Percentiles rank a stretch among this genome's conserved stretches.
Conservation (phyloP, 495 filamentous ascomycete species). For the Chaetomium fimeti region DNA sequence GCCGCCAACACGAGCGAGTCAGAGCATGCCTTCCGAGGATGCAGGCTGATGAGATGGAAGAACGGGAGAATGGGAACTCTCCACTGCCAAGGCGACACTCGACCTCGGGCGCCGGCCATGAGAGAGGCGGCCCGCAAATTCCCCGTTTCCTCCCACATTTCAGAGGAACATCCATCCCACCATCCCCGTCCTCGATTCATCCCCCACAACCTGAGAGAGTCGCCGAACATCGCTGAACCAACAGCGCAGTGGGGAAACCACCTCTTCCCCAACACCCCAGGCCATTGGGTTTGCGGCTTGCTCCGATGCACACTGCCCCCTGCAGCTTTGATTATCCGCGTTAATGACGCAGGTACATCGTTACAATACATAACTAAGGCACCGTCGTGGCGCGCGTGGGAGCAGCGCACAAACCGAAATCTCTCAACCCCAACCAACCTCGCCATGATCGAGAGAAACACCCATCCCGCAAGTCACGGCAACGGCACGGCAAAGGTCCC, state of each 20-base stretch:
- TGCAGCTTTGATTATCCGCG: background rate
- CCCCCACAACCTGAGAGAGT: conserved; percentile 2
- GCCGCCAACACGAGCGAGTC: background rate
- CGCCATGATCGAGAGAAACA: background rate
- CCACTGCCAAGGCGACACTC: background rate
- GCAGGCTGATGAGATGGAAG: conserved; percentile 3
- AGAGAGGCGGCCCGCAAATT: conserved; percentile 1
- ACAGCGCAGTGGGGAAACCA: background rate
- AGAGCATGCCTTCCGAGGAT: background rate
- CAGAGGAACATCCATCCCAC: background rate
- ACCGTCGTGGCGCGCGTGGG: background rate
- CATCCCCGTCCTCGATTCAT: background rate
- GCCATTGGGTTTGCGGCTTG: background rate
- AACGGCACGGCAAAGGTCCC: conserved; percentile 13
- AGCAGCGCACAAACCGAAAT: background rate
- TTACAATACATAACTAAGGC: too few species aligned
- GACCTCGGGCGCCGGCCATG: background rate
- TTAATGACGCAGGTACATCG: background rate
- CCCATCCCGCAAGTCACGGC: background rate
- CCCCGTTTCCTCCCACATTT: background rate
- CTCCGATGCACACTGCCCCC: background rate
- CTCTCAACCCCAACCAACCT: background rate
- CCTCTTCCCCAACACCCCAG: background rate
- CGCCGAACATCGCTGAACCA: conserved; percentile 1
- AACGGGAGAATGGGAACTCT: background rate